Conservation (phyloP, 352 stramenopile species). For the Aphanomyces cochlioides region DNA sequence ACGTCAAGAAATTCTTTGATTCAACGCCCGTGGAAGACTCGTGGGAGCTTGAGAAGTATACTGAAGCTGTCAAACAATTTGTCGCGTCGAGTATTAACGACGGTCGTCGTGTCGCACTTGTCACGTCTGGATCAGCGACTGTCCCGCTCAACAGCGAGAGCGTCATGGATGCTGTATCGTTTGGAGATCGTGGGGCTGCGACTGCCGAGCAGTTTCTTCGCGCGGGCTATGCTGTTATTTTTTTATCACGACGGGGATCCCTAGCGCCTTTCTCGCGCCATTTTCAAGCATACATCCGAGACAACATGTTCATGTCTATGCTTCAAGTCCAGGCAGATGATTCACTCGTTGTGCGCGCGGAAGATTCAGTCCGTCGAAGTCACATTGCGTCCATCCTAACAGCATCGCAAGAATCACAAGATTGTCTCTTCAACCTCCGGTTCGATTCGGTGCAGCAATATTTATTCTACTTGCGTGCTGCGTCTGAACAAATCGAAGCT, state of each 20-base stretch:
- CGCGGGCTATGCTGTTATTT: slow-evolving; percentile 74
- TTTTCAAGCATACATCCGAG: slow-evolving; percentile 76
- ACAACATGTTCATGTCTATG: slow-evolving; percentile 77
- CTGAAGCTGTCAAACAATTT: slow-evolving; percentile 1
- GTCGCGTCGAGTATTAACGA: slow-evolving; percentile 26
- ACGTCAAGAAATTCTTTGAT: slow-evolving; percentile 16
- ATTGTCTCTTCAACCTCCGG: slow-evolving; percentile 63
- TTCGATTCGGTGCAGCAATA: slow-evolving; percentile 82
- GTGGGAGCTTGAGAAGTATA: background rate
- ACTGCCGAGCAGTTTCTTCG: slow-evolving; percentile 74
- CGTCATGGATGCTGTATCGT: slow-evolving; percentile 67
- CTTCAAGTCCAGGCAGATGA: slow-evolving; percentile 50
- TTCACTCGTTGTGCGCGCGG: slow-evolving; percentile 51
- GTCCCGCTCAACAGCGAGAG: slow-evolving; percentile 53
- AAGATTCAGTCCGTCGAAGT: slow-evolving; percentile 48
- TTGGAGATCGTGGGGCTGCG: slow-evolving; percentile 53
- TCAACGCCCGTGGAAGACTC: background rate
- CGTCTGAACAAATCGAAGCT: slow-evolving; percentile 50
- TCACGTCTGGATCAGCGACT: slow-evolving; percentile 69
- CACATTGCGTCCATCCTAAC: background rate
- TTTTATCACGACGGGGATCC: slow-evolving; percentile 67
- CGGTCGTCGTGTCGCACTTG: slow-evolving; percentile 63
- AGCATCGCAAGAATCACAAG: slow-evolving; percentile 42
- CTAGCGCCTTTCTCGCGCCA: slow-evolving; percentile 75
- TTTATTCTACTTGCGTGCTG: slow-evolving; percentile 55